Percentiles rank a stretch among this genome's conserved stretches.
phyloP scores from a whole-genome alignment of 352 stramenopile species.

The Phytophthora kernoviae region DNA sequence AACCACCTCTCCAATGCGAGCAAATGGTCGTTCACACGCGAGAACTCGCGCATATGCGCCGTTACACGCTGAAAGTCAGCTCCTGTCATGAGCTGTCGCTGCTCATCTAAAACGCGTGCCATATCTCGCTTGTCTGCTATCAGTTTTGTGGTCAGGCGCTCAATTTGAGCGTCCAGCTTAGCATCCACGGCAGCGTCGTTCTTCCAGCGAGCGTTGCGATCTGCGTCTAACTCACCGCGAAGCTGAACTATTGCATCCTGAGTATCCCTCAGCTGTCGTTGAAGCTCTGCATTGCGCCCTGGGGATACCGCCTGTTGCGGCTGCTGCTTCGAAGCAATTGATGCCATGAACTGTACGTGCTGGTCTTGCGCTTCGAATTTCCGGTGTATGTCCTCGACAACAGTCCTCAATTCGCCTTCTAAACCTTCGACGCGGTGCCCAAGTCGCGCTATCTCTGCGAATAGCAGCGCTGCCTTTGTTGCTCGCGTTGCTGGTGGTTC shows the following conservation, averaged over 20 bases:
- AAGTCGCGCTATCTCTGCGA: conserved; percentile 64
- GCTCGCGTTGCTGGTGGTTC: conserved; percentile 57
- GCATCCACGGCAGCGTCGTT: conserved; percentile 47
- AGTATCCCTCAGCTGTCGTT: conserved; percentile 36
- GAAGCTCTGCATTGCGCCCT: conserved; percentile 23
- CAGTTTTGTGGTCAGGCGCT: conserved; percentile 49
- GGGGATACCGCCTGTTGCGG: conserved; percentile 31
- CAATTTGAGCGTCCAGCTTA: conserved; percentile 47
- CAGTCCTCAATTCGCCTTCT: conserved; percentile 32
- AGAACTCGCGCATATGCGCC: conserved; percentile 56
- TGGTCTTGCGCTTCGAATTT: conserved; percentile 57
- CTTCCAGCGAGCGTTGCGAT: conserved; percentile 62
- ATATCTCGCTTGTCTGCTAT: conserved; percentile 60
- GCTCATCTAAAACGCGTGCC: conserved; percentile 54
- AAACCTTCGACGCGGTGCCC: conserved; percentile 53
- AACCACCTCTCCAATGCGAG: conserved; percentile 61
- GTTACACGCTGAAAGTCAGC: conserved; percentile 59
- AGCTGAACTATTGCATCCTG: conserved; percentile 52
- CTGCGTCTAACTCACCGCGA: conserved; percentile 54
- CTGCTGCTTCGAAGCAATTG: conserved; percentile 36
- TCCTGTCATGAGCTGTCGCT: conserved; percentile 44
- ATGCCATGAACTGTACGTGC: conserved; percentile 32
- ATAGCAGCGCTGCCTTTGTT: conserved; percentile 75
- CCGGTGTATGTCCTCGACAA: conserved; percentile 39
- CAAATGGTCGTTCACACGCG: conserved; percentile 63